Evolutionary conservation across 23 red algal species (phyloP), one percentile per base, ranked within the genome.

Genomic region (Gracilaria gracilis): DNA sequence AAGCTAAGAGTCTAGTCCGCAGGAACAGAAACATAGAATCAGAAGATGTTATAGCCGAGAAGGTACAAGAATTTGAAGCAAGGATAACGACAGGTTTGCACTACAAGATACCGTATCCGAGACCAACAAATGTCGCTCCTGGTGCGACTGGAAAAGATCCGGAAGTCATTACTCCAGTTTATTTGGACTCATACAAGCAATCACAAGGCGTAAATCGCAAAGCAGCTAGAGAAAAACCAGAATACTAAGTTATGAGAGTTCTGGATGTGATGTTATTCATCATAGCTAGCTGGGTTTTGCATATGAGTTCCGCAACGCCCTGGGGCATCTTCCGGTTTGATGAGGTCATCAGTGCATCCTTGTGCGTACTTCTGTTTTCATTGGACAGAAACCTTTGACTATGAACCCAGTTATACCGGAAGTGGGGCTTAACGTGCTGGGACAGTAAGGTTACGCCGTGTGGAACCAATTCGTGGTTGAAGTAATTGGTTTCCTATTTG

Each of bases 81-180:
- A 77, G 87, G 77, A 79, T 90, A 57, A 74, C 71, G 61, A 90
- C 76, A 28, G 87, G 87, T 34, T 14, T 90, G 15, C 87, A 90
- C 32, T 90, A 90, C 75, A 79, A 81, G 64, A 90, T 90, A 36
- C 87, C 87, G 32, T 90, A 90, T 72, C 87, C 87, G 29, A 70
- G 87, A 21, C 87, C 87, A 25, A 67, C 74, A 40, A 90, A 90
- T 40, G 87, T 90, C 21, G 76, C 29, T 62, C 87, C 87, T 6
- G 87, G 87, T 21, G 87, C 87, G 15, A 90, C 87, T 40, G 87
- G 87, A 21, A 90, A 90, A 61, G 57, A 79, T 57, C 87, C 87
- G 24, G 87, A 90, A 48, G 71, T 75, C 3, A 74, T 90, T 4
- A 90, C 87, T n/a, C 87, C 87, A 6, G 87, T 81, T 21, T 90